Conservation (phyloP, 2,329 filamentous ascomycete species). For the Calonectria pauciramosa region DNA sequence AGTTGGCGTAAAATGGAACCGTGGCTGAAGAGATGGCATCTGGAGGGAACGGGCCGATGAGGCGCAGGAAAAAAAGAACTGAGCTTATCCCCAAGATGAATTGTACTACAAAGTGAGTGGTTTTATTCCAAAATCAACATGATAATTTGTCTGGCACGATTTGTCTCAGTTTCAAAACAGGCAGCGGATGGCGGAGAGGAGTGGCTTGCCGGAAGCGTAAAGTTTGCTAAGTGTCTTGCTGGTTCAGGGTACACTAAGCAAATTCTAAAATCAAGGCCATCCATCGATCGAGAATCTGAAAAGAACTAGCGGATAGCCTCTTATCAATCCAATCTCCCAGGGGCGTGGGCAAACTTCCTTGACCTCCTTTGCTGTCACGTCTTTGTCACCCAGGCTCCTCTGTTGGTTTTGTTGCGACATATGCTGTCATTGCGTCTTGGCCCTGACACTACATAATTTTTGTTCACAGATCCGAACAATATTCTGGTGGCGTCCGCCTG, state of each 20-base stretch:
- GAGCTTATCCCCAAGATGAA: neutral
- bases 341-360: neutral
- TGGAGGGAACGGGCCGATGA: neutral
- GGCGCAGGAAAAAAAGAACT: neutral
- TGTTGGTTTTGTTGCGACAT: neutral
- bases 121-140: neutral
- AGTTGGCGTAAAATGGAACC: neutral
- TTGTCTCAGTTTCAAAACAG: neutral
- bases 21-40: neutral
- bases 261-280: neutral
- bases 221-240: neutral
- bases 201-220: neutral
- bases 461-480: neutral
- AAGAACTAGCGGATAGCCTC: neutral
- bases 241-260: neutral
- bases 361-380: neutral
- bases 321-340: neutral
- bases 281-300: neutral
- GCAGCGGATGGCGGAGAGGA: neutral
- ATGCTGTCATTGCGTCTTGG: neutral
- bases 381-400: neutral
- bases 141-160: neutral
- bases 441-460: neutral
- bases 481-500: neutral
- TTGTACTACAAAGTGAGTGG: neutral